Base-by-base conservation (phyloP, 129 eudicot genomes). In the Chrysanthemum seticuspe region DNA sequence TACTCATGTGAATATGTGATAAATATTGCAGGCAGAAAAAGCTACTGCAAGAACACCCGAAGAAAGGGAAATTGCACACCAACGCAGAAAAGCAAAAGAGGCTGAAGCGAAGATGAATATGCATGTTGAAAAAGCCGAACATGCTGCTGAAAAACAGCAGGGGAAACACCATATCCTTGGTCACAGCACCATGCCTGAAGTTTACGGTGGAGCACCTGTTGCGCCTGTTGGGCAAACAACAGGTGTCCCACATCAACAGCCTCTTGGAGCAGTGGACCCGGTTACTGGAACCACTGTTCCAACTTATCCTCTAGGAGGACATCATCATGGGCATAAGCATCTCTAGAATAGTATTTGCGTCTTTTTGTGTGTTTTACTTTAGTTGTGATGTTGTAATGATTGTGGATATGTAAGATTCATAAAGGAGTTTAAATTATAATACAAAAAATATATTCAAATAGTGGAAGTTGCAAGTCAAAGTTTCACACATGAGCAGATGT, bases 61-160 rank as follows among this genome's bases (percentile, higher is more conserved):
- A 73, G 97, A 86, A 70, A 81, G 56, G 57, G 86, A 54, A 2
- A 84, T 91, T 74, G 90, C 92, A 3, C 82, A 82, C 44, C 91
- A 91, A 78, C 52, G 69, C 8, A 62, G 86, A 60, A 85, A 91
- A 72, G 95, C 89, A 0, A 91, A 86, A 54, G 97, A 91, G 76
- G 90, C 90, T 0, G 90, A 88, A 62, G 96, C 97, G 5, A 88
- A 88, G 67, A 81, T 83, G 96, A 80, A 80, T 31, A 68, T 91
- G 70, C 97, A 91, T 23, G 54, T 61, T 1, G 83, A 83, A 5
- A 88, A 91, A 67, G 97, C 97, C 2, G 70, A 79, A 1, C 86
- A 88, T 54, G 85, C 85, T 4, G 88, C 85, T 1, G 96, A 91
- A 67, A 88, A 86, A 58, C 54, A 84, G 56, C 81, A 82, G n/a